Evolutionary conservation across 768 basidiomycete species (phyloP).

Genomic region (Lentinula sp.): DNA sequence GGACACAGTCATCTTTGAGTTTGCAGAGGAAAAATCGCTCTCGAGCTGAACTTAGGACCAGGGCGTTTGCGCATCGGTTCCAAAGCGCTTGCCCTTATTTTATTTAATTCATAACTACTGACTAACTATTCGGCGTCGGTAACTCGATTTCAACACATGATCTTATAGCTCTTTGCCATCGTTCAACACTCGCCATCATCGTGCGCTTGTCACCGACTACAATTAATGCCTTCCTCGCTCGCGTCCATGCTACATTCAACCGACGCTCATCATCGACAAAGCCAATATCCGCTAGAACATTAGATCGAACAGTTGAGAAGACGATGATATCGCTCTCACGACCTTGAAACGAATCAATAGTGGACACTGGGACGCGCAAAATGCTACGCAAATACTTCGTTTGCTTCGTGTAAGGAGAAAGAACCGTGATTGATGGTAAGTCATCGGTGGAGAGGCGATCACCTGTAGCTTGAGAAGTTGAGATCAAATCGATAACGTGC

Average conservation of each 20-base stretch:
- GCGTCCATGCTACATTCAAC: conserved; percentile 69
- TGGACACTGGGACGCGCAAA: conserved; percentile 33
- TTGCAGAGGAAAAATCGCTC: too few relatives aligned
- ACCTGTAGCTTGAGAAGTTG: background rate
- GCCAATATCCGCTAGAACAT: conserved; percentile 53
- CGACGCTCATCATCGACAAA: conserved; percentile 57
- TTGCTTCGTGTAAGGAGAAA: conserved; percentile 61
- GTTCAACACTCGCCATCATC: conserved; percentile 29
- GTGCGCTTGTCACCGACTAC: conserved; percentile 54
- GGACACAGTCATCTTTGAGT: too few relatives aligned
- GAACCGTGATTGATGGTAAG: conserved; percentile 31
- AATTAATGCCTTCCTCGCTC: conserved; percentile 51
- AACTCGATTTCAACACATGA: conserved; percentile 25
- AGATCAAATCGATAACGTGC: conserved; percentile 38
- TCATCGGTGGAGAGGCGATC: background rate
- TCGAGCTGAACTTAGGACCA: too few relatives aligned
- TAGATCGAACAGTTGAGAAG: conserved; percentile 59
- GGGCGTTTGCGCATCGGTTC: too few relatives aligned
- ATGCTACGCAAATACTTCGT: conserved; percentile 38
- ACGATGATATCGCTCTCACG: conserved; percentile 64
- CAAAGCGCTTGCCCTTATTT: too few relatives aligned
- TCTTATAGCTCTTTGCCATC: conserved; percentile 51
- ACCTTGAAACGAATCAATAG: conserved; percentile 63
- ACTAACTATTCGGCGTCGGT: background rate
- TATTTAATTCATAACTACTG: too few relatives aligned